Percentiles rank a stretch among this genome's conserved stretches.
phyloP scores from a whole-genome alignment of 2,329 filamentous ascomycete genomes.

The Acrocalymma vagum region DNA sequence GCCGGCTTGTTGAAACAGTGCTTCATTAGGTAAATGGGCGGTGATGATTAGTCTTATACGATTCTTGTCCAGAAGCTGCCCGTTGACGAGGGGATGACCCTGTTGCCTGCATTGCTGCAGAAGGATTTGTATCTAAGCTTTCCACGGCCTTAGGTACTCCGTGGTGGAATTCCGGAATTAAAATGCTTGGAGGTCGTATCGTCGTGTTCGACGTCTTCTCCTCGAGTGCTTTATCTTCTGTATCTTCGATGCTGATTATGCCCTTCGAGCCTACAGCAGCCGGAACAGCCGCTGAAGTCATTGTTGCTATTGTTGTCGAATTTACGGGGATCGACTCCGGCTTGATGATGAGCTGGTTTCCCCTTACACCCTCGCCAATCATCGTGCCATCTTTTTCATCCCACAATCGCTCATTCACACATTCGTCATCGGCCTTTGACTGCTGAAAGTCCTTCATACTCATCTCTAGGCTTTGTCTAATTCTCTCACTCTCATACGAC shows the following conservation, averaged over 20 bases:
- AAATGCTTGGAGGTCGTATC: constrained; percentile 36
- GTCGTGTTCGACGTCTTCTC: constrained; percentile 42
- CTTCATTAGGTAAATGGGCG: no score
- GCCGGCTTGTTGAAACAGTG: no score
- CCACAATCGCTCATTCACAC: constrained; percentile 34
- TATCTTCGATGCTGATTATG: constrained; percentile 18
- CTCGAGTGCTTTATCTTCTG: constrained; percentile 31
- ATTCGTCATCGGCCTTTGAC: constrained; percentile 23
- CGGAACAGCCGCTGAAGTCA: constrained; percentile 3
- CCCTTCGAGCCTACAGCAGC: constrained; percentile 14
- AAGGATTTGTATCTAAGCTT: constrained; percentile 2
- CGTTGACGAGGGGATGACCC: no score
- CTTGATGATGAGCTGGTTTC: constrained; percentile 20
- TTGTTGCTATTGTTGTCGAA: constrained; percentile 8
- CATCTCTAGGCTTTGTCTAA: constrained; percentile 34
- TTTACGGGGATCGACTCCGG: constrained; percentile 7
- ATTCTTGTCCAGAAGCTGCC: no score
- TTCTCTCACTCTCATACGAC: constrained; percentile 32
- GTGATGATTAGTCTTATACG: no score
- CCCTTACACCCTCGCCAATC: constrained; percentile 28
- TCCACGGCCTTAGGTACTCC: constrained; percentile 23
- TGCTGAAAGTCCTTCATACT: constrained; percentile 24
- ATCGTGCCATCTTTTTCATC: constrained; percentile 28
- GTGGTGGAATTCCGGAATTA: constrained; percentile 32
- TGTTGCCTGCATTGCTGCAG: constrained; percentile 4